These are phyloP conservation scores for Komagataella ulmi DNA, from an alignment of 805 yeast genomes.

Conservation along the genomic window DNA sequence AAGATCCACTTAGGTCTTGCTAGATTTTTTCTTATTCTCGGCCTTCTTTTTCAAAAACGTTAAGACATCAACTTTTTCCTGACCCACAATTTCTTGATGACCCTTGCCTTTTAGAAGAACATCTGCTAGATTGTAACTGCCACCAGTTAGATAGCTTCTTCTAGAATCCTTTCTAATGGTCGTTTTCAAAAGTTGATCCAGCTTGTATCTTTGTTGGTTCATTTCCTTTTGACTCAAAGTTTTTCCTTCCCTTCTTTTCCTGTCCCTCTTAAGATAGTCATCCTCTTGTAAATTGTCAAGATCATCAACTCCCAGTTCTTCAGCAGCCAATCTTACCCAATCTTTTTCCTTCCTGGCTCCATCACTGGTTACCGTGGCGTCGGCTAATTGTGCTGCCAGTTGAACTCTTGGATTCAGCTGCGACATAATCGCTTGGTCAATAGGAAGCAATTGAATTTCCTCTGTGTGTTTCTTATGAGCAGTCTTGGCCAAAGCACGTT, in stretches of 20 bases:
- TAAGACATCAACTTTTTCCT: constrained; percentile 52
- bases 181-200: constrained; percentile 34
- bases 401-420: constrained; percentile 59
- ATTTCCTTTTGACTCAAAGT: constrained; percentile 37
- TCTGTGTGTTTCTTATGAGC: constrained; percentile 6
- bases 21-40: constrained; percentile 7
- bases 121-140: constrained; percentile 66
- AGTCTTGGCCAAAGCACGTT: constrained; percentile 31
- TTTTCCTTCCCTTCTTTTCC: constrained; percentile 39
- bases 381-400: constrained; percentile 66
- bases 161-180: constrained; percentile 54
- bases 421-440: constrained; percentile 60
- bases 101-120: constrained; percentile 46
- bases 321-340: constrained; percentile 88
- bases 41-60: constrained; percentile 31
- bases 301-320: constrained; percentile 76
- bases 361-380: constrained; percentile 46
- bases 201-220: constrained; percentile 31
- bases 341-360: constrained; percentile 47
- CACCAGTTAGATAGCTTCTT: constrained; percentile 70
- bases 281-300: constrained; percentile 59
- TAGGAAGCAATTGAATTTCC: constrained; percentile 56
- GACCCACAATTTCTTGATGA: constrained; percentile 60
- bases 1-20: constrained; percentile 1
- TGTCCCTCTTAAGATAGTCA: constrained; percentile 49